Percentiles rank a stretch among this genome's conserved stretches.
These are phyloP conservation scores for Stachybotrys chlorohalonatus DNA, from an alignment of 2,329 filamentous ascomycete genomes.

Conservation along the genomic window DNA sequence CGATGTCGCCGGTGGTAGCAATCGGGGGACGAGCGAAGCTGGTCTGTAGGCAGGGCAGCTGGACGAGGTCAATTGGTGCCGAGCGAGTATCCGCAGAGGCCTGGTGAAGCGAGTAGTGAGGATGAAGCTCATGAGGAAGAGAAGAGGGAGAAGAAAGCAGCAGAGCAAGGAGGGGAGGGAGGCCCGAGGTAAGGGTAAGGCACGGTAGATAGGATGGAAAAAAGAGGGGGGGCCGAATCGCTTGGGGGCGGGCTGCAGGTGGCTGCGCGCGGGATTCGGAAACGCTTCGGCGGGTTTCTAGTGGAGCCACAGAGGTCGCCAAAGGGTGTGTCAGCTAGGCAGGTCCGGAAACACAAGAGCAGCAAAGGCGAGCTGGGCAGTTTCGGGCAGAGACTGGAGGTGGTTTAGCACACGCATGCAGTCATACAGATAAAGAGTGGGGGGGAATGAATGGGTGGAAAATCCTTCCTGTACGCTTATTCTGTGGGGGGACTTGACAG, in stretches of 20 bases:
- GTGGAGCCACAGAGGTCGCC: not conserved
- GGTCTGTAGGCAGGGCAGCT: not conserved
- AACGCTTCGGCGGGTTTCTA: not conserved
- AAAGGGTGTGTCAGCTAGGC: too few relatives aligned
- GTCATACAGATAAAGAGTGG: not conserved
- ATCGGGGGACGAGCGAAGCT: not conserved
- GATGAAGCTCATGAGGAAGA: not conserved
- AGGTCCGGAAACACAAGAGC: not conserved
- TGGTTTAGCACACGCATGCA: not conserved
- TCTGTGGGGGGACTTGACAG: not conserved
- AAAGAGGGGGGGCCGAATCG: not conserved
- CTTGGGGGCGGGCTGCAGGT: not conserved
- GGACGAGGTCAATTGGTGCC: not conserved
- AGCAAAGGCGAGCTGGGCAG: not conserved
- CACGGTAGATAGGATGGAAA: not conserved
- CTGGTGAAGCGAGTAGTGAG: not conserved
- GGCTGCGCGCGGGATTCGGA: not conserved
- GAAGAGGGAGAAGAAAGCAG: not conserved
- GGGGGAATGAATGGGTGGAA: too few relatives aligned
- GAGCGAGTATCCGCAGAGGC: not conserved
- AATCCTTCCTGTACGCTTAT: not conserved
- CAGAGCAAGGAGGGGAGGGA: not conserved
- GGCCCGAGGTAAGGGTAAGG: too few relatives aligned
- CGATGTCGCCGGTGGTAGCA: not conserved
- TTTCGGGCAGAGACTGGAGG: not conserved